A percentile compares a stretch with the other conserved stretches of the same genome.
Evolutionary conservation across 2,329 filamentous ascomycete genomes (phyloP).

Genomic region (Raffaelea ambrosiae): DNA sequence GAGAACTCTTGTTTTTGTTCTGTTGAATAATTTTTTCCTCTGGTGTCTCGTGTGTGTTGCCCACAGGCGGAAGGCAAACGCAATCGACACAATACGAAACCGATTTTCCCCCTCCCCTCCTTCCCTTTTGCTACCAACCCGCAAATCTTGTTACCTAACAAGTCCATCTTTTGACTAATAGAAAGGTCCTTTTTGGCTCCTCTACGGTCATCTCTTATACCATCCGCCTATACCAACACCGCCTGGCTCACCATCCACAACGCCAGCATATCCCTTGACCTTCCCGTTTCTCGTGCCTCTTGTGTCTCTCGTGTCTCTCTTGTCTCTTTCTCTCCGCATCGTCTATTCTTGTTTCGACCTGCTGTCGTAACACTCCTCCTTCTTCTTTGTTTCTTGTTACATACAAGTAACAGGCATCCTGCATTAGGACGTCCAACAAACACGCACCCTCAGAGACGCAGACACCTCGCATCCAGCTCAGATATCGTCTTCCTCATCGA

Average conservation of each 20-base stretch:
- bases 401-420: no score
- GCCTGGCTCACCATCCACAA: neutral
- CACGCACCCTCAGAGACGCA: no score
- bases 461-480: no score
- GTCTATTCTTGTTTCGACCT: no score
- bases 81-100: slow-evolving; percentile 2
- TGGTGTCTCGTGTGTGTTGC: neutral
- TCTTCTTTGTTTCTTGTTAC: no score
- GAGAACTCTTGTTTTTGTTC: neutral
- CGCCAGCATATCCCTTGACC: neutral
- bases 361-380: no score
- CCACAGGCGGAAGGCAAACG: neutral
- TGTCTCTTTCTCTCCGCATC: no score
- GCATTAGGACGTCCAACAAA: no score
- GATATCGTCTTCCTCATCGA: no score
- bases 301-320: no score
- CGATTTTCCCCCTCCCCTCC: slow-evolving; percentile 3
- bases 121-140: slow-evolving; percentile 2
- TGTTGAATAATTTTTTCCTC: neutral
- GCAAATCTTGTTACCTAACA: slow-evolving; percentile 35
- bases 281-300: no score
- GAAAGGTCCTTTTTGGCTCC: slow-evolving; percentile 21
- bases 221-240: neutral
- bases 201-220: slow-evolving; percentile 5
- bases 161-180: slow-evolving; percentile 35